Evolutionary conservation across 2,329 filamentous ascomycete genomes (phyloP).

Genomic region (Exophiala sideris): DNA sequence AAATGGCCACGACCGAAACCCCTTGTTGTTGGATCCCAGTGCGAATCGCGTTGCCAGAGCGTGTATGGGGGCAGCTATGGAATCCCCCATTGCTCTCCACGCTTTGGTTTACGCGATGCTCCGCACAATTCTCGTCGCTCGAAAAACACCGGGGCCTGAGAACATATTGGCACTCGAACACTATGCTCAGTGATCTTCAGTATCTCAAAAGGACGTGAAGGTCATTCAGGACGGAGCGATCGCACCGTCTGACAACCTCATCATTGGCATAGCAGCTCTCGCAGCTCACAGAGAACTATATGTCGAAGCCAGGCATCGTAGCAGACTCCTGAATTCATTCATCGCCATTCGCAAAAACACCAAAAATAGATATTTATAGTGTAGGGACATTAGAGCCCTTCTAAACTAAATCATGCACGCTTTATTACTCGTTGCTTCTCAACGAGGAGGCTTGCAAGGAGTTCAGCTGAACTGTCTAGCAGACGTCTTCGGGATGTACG

Average conservation of each 20-base stretch:
- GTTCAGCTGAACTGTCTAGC: no score
- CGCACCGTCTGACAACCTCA: conserved; percentile 1
- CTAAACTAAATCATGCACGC: no score
- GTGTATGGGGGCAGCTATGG: conserved; percentile 6
- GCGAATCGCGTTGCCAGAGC: conserved; percentile 1
- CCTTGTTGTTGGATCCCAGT: not conserved
- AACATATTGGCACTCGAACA: conserved; percentile 1
- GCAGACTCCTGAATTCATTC: not conserved
- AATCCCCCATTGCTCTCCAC: conserved; percentile 7
- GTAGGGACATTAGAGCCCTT: no score
- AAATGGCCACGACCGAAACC: conserved; percentile 3
- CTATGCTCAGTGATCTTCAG: not conserved
- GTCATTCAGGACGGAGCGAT: not conserved
- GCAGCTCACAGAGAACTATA: conserved; percentile 3
- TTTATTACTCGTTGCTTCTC: not conserved
- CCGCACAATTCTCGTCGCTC: not conserved
- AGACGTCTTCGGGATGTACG: no score
- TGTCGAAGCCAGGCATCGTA: not conserved
- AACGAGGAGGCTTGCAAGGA: no score
- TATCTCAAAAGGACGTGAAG: conserved; percentile 2
- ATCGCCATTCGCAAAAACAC: conserved; percentile 6
- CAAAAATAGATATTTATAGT: not conserved
- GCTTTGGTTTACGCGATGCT: conserved; percentile 9
- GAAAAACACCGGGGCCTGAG: not conserved
- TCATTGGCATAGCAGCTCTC: conserved; percentile 2